phyloP scores from a whole-genome alignment of 1,284 basidiomycete genomes.

The Veloporphyrellus conicus region DNA sequence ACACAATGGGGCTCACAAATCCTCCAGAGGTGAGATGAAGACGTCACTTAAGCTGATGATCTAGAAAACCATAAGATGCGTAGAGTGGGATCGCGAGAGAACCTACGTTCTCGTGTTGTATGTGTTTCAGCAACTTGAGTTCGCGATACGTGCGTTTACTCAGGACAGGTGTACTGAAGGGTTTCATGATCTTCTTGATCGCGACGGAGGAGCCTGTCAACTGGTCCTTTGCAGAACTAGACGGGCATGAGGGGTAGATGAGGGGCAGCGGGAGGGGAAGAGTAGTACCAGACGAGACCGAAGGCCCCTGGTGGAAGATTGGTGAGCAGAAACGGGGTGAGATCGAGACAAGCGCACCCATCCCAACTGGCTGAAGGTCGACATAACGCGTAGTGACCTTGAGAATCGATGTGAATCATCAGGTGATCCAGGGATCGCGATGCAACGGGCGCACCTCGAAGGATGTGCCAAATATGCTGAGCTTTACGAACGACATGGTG shows the following conservation, averaged over 20 bases:
- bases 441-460: slow-evolving; percentile 62
- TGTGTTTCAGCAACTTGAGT: slow-evolving; percentile 97
- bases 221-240: slow-evolving; percentile 95
- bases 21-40: slow-evolving; percentile 97
- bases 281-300: slow-evolving; percentile 82
- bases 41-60: slow-evolving; percentile 99
- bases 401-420: slow-evolving; percentile 31
- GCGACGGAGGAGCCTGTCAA: slow-evolving; percentile 92
- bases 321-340: slow-evolving; percentile 14
- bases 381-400: slow-evolving; percentile 98
- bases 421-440: slow-evolving; percentile 15
- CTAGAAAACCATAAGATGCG: slow-evolving; percentile 40
- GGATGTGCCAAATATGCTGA: slow-evolving; percentile 96
- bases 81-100: not conserved
- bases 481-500: slow-evolving; percentile 89
- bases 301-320: slow-evolving; percentile 62
- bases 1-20: slow-evolving; percentile 60
- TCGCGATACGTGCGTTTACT: slow-evolving; percentile 97
- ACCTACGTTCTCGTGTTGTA: slow-evolving; percentile 94
- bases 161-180: slow-evolving; percentile 96
- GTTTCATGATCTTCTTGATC: slow-evolving; percentile 99
- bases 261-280: slow-evolving; percentile 24
- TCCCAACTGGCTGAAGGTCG: slow-evolving; percentile 99
- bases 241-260: slow-evolving; percentile 7
- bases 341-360: slow-evolving; percentile 64